Evolutionary conservation across 2,329 filamentous ascomycete species (phyloP), one percentile per base, ranked within the genome.

Genomic region (Cladosporium sp.): DNA sequence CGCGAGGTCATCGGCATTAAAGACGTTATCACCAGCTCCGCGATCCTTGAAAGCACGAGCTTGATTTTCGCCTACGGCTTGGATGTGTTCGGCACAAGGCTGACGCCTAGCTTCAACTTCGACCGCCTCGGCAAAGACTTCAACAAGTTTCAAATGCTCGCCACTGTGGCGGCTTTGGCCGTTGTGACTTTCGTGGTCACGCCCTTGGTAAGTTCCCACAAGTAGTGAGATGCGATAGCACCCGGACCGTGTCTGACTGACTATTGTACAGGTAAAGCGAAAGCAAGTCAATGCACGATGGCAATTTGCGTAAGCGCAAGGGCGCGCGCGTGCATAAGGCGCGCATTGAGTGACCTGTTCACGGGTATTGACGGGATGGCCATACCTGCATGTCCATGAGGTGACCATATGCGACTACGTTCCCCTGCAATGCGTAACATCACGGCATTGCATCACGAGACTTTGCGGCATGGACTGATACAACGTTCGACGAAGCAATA

Each of bases 111-210:
- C 68, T 83, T 87, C 60, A 80, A 87, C 13, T 99, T 99, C 68
- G 93, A 99, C 71, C 83, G 97, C 37, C 73, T 99, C 13, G 93
- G 90, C 55, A 93, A 90, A 70, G 88, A 89, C 2, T 99, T 99
- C 70, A 93, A 92, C 67, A 96, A 95, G 75, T 66, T 90, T 50
- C 87, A 90, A 60, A 80, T 99, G 64, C 69, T 96, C 32, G 77
- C 80, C 13, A 99, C 93, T 1, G 90, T 99, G 32, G 75, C 86
- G 36, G 92, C 89, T 15, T 76, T 97, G 59, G 81, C 80, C 40
- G 77, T 81, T 34, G 90, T 89, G 40, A 92, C 96, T 13, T 68
- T 84, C 57, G 80, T 88, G 50, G 74, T 97, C 63, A 85, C 85
- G 47, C 93, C 93, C 22, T 83, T 97, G 81, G 93, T 96, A 77